Evolutionary conservation across 2,329 filamentous ascomycete genomes (phyloP).

Genomic region (Beauveria brongniartii): DNA sequence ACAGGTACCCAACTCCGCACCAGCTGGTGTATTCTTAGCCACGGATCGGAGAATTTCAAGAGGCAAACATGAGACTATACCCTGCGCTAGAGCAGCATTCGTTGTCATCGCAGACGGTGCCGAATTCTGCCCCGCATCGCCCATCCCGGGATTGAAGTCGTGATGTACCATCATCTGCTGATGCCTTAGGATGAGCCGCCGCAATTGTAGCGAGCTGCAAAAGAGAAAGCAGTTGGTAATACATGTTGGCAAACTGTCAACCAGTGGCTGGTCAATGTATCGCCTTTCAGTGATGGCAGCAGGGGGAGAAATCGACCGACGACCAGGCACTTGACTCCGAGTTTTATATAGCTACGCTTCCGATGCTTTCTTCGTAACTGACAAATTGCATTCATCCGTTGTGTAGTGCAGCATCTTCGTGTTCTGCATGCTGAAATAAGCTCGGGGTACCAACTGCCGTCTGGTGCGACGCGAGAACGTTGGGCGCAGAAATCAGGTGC

Average conservation of each 20-base stretch:
- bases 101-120: conserved; percentile 23
- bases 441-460: neutral
- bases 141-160: conserved; percentile 22
- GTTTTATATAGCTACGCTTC: neutral
- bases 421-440: conserved; percentile 5
- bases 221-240: neutral
- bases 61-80: conserved; percentile 17
- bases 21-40: conserved; percentile 29
- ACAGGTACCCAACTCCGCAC: conserved; percentile 45
- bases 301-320: neutral
- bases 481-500: neutral
- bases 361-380: neutral
- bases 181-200: neutral
- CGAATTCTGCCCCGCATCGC: conserved; percentile 35
- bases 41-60: neutral
- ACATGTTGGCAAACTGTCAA: neutral
- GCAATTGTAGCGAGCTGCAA: neutral
- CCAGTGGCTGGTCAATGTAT: neutral
- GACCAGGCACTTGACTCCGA: neutral
- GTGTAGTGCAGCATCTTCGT: conserved; percentile 2
- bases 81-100: conserved; percentile 37
- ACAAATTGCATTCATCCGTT: neutral
- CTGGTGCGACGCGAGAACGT: neutral
- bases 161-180: neutral
- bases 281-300: neutral